These are phyloP conservation scores for Zygosaccharomyces gambellarensis DNA, from an alignment of 805 yeast genomes.

Conservation along the genomic window DNA sequence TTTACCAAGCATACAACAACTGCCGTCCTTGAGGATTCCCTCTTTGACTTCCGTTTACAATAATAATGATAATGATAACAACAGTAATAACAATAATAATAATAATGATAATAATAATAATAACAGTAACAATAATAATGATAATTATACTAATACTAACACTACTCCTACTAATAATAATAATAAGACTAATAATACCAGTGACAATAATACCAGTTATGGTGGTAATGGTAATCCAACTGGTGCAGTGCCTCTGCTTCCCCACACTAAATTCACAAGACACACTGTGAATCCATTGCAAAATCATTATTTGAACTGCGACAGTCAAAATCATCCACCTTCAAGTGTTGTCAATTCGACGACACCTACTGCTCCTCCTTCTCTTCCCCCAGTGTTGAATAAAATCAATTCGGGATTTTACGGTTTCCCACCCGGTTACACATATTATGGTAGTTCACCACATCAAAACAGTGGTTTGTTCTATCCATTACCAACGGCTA, in stretches of 20 bases:
- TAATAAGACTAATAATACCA: no score
- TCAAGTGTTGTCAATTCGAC: constrained; percentile 9
- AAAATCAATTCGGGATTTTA: background rate
- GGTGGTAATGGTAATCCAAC: background rate
- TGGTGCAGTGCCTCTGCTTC: background rate
- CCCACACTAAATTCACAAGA: background rate
- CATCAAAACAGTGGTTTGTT: constrained; percentile 1
- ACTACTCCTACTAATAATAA: no score
- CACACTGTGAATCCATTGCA: background rate
- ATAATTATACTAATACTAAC: constrained; percentile 8
- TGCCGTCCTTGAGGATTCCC: constrained; percentile 1
- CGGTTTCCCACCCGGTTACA: background rate
- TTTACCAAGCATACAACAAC: constrained; percentile 1
- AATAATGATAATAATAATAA: constrained; percentile 11
- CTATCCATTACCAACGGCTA: background rate
- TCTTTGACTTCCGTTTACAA: constrained; percentile 2
- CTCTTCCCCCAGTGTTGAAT: background rate
- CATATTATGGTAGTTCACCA: background rate
- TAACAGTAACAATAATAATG: constrained; percentile 8
- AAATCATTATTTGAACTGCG: background rate
- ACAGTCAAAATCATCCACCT: background rate
- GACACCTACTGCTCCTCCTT: constrained; percentile 5
- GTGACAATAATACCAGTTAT: no score
- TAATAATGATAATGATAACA: constrained; percentile 1
- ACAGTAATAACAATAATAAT: constrained; percentile 8